Percentiles rank a stretch among this genome's conserved stretches.
Evolutionary conservation across 140 eudicot species (phyloP).

Genomic region (Cichorium intybus): DNA sequence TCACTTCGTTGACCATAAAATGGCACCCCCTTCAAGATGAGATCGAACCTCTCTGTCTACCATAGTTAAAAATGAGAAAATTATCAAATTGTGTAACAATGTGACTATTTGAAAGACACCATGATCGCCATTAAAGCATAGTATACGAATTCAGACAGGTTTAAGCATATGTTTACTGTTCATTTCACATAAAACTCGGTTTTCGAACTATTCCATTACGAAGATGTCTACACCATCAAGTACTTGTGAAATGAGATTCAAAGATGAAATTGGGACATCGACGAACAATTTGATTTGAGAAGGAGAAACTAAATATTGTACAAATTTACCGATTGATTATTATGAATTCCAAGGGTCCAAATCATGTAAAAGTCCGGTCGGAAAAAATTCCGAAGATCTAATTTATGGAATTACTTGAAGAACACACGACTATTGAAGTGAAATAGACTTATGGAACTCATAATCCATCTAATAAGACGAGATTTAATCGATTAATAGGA

Average conservation of each 20-base stretch:
- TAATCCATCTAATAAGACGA: not conserved
- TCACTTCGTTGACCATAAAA: conserved; percentile 64
- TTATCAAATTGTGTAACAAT: not conserved
- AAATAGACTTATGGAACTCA: not conserved
- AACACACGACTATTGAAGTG: not conserved
- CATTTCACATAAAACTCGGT: no score
- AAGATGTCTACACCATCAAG: no score
- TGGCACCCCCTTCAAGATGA: conserved; percentile 83
- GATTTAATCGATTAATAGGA: no score
- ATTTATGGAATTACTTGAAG: no score
- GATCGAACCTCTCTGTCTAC: conserved; percentile 60
- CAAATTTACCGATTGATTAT: not conserved
- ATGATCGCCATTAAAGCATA: not conserved
- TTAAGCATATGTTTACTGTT: no score
- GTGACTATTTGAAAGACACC: not conserved
- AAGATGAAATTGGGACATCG: not conserved
- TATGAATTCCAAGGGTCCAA: not conserved
- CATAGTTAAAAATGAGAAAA: conserved; percentile 40
- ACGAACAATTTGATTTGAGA: not conserved
- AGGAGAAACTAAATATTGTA: not conserved
- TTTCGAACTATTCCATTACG: no score
- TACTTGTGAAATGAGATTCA: no score
- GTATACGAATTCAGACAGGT: not conserved
- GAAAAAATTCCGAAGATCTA: not conserved
- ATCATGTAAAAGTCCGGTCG: not conserved